A percentile compares a stretch with the other conserved stretches of the same genome.
Evolutionary conservation across 495 filamentous ascomycete genomes (phyloP).

Genomic region (Neurospora cerealis): DNA sequence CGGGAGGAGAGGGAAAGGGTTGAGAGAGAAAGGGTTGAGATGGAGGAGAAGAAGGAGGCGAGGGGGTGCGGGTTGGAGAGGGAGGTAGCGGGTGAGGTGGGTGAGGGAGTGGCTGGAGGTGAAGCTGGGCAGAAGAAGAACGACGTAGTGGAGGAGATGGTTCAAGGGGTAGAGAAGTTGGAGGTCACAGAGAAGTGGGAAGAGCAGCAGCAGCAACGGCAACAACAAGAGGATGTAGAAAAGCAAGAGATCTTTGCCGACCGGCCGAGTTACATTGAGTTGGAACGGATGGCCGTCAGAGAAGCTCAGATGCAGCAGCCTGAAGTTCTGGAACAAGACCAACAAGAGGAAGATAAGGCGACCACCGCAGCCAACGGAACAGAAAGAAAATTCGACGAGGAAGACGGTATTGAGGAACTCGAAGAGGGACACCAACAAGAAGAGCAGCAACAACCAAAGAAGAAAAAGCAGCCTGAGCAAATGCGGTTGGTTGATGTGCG

Average conservation of each 20-base stretch:
- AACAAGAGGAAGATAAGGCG: background rate
- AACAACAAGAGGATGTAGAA: background rate
- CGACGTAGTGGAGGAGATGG: background rate
- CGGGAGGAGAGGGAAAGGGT: background rate
- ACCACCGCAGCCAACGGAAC: background rate
- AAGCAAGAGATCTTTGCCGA: slow-evolving; percentile 15
- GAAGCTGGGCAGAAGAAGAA: slow-evolving; percentile 1
- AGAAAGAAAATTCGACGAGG: background rate
- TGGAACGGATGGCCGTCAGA: slow-evolving; percentile 32
- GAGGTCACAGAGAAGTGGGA: background rate
- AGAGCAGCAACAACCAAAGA: slow-evolving; percentile 14
- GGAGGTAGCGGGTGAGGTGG: background rate
- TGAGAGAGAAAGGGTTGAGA: background rate
- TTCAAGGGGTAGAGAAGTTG: background rate
- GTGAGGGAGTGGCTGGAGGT: background rate
- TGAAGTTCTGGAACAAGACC: background rate
- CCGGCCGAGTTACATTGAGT: slow-evolving; percentile 43
- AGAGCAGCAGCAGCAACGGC: background rate
- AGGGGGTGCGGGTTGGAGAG: slow-evolving; percentile 6
- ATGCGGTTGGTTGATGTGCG: slow-evolving; percentile 57
- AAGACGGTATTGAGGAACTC: background rate
- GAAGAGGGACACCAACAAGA: slow-evolving; percentile 12
- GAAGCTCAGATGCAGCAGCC: slow-evolving; percentile 5
- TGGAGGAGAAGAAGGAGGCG: background rate
- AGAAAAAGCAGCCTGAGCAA: slow-evolving; percentile 5